Conservation (phyloP, 1,139 yeast genomes). For the Pneumocystis murina region DNA sequence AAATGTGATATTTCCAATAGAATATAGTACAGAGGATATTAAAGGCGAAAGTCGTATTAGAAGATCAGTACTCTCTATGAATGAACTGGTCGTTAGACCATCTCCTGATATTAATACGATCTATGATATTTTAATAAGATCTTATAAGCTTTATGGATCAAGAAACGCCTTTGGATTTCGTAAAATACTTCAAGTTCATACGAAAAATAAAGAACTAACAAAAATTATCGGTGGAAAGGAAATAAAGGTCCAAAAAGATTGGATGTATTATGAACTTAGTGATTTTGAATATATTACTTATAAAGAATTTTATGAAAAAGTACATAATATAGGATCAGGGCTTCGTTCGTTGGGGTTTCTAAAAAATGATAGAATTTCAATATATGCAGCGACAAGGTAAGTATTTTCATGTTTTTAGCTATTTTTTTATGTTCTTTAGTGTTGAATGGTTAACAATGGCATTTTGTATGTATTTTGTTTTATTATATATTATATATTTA, state of each 20-base stretch:
- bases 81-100: slow-evolving; percentile 30
- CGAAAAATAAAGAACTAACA: slow-evolving; percentile 58
- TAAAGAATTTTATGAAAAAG: slow-evolving; percentile 37
- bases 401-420: slow-evolving; percentile 16
- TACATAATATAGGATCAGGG: slow-evolving; percentile 57
- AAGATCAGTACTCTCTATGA: slow-evolving; percentile 50
- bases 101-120: slow-evolving; percentile 36
- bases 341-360: slow-evolving; percentile 56
- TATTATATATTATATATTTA: neutral
- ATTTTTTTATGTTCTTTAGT: neutral
- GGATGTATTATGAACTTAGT: slow-evolving; percentile 74
- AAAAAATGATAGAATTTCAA: slow-evolving; percentile 55
- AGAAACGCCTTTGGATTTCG: slow-evolving; percentile 65
- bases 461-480: slow-evolving; percentile 8
- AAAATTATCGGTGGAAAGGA: slow-evolving; percentile 69
- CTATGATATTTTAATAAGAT: slow-evolving; percentile 54
- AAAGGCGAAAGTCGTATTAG: slow-evolving; percentile 76
- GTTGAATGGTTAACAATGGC: slow-evolving; percentile 12
- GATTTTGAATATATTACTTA: slow-evolving; percentile 54
- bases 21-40: neutral
- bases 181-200: slow-evolving; percentile 54
- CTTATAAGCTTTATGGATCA: slow-evolving; percentile 42
- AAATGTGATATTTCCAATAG: neutral
- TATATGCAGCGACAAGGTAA: slow-evolving; percentile 46
- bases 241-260: slow-evolving; percentile 57